A percentile compares a stretch with the other conserved stretches of the same genome.
These are phyloP conservation scores for Syzygium aromaticum DNA, from an alignment of 345 rosid genomes.

Conservation along the genomic window DNA sequence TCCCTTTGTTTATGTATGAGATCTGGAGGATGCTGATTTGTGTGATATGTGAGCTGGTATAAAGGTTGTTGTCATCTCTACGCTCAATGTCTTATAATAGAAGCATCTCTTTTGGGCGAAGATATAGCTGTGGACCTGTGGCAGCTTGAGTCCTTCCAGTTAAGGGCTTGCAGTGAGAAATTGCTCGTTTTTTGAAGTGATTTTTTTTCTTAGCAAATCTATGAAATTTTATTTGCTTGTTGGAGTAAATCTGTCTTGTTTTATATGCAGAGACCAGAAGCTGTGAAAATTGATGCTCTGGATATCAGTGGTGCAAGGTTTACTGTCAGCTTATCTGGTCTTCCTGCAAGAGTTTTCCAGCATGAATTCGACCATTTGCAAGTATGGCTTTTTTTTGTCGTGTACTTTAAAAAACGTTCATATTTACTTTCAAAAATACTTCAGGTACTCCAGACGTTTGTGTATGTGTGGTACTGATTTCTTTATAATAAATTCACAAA, in stretches of 20 bases:
- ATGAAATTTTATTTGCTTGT: neutral
- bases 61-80: neutral
- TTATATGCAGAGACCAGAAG: slow-evolving; percentile 74
- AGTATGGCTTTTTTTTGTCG: slow-evolving; percentile 27
- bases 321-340: slow-evolving; percentile 57
- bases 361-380: slow-evolving; percentile 93
- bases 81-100: no score
- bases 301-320: slow-evolving; percentile 67
- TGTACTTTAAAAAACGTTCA: neutral
- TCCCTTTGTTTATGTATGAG: neutral
- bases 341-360: slow-evolving; percentile 87
- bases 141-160: neutral
- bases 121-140: neutral
- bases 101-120: neutral
- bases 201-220: neutral
- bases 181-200: neutral
- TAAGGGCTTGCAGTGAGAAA: neutral
- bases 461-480: neutral
- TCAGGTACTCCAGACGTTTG: neutral
- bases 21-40: neutral
- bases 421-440: neutral
- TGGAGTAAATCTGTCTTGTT: neutral
- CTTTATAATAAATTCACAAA: neutral
- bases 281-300: slow-evolving; percentile 81
- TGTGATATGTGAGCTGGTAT: neutral